A percentile compares a stretch with the other conserved stretches of the same genome.
Conservation (phyloP, 495 filamentous ascomycete species). For the Neurospora sp. region DNA sequence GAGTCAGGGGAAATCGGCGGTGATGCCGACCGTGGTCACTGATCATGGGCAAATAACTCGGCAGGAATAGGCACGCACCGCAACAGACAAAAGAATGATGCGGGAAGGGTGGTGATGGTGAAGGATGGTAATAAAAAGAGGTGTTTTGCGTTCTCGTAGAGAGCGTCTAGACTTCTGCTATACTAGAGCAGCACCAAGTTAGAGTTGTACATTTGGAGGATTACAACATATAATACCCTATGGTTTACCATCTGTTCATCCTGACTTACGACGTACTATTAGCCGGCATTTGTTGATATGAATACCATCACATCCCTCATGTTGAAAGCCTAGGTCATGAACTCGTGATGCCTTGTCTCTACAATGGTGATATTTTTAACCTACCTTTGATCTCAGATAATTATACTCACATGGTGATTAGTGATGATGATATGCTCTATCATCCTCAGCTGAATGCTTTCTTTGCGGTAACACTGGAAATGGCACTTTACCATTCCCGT, state of each 20-base stretch:
- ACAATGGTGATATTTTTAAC: not conserved
- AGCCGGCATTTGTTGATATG: not conserved
- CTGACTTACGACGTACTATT: not conserved
- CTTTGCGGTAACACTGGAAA: conserved; percentile 24
- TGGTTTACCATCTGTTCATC: not conserved
- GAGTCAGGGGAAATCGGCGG: not conserved
- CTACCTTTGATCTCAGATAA: not conserved
- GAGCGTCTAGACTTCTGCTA: not conserved
- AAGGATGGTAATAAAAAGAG: not conserved
- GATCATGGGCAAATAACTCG: not conserved
- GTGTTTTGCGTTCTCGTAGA: not conserved
- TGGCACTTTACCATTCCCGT: conserved; percentile 9
- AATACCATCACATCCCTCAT: not conserved
- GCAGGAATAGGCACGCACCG: not conserved
- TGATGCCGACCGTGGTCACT: not conserved
- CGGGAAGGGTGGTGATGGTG: not conserved
- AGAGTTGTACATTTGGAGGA: not conserved
- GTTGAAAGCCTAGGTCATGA: not conserved
- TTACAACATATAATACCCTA: not conserved
- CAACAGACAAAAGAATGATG: not conserved
- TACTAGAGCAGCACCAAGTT: not conserved
- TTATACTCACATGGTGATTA: not conserved
- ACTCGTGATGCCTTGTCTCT: not conserved
- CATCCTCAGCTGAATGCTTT: too few relatives aligned
- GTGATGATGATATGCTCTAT: too few relatives aligned